These are phyloP conservation scores for Candida stauntonica DNA, from an alignment of 805 yeast species.

Conservation along the genomic window DNA sequence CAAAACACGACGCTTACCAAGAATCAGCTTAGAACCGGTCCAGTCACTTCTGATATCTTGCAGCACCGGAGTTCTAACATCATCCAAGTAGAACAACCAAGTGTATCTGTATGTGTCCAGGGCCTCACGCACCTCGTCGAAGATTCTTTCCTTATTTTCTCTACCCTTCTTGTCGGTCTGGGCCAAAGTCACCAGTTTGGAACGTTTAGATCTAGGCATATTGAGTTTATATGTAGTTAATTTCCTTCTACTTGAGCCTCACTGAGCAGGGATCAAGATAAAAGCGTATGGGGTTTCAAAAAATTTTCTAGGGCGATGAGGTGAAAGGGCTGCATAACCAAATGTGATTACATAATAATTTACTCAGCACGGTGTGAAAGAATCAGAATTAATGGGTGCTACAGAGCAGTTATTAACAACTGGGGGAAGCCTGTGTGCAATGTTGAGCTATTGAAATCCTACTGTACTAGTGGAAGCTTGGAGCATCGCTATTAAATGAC, in stretches of 20 bases:
- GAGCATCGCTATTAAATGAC: too few relatives aligned
- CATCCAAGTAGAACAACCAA: constrained; percentile 85
- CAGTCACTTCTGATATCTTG: constrained; percentile 92
- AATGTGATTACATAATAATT: too few relatives aligned
- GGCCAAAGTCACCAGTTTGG: constrained; percentile 91
- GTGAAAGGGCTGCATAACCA: not conserved
- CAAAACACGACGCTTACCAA: constrained; percentile 91
- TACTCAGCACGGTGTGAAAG: not conserved
- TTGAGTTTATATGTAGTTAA: too few relatives aligned
- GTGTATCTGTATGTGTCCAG: constrained; percentile 72
- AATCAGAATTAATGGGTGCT: too few relatives aligned
- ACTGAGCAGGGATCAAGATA: not conserved
- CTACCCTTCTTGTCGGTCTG: constrained; percentile 95
- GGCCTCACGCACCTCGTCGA: constrained; percentile 82
- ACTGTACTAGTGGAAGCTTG: too few relatives aligned
- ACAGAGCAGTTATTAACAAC: too few relatives aligned
- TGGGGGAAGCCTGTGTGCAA: too few relatives aligned
- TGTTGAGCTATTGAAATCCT: too few relatives aligned
- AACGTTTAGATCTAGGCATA: constrained; percentile 97
- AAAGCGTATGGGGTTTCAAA: not conserved
- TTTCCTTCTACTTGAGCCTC: too few relatives aligned
- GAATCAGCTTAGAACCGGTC: constrained; percentile 81
- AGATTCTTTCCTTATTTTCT: constrained; percentile 86
- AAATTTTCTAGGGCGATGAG: constrained; percentile 8
- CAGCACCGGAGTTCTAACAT: constrained; percentile 92